A percentile compares a stretch with the other conserved stretches of the same genome.
Evolutionary conservation across 345 rosid species (phyloP).

Genomic region (Balakata baccata): DNA sequence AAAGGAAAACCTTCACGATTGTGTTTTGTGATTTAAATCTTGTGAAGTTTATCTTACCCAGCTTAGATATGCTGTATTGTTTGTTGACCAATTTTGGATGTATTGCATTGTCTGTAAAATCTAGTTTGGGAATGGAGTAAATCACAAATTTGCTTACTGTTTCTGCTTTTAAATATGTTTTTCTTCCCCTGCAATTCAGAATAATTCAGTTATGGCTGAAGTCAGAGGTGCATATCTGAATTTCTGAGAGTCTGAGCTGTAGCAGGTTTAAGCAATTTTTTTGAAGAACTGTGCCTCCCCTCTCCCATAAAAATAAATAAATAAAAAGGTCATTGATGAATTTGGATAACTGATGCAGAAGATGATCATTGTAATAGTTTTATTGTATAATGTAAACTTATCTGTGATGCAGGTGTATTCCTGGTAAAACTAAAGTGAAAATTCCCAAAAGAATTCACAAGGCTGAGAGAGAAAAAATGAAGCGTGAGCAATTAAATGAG

Average conservation of each 20-base stretch:
- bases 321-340: background rate
- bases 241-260: background rate
- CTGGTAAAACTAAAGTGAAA: slow-evolving; percentile 47
- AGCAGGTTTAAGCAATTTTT: background rate
- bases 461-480: slow-evolving; percentile 86
- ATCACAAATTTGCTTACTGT: background rate
- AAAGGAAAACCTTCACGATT: background rate
- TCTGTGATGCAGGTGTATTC: slow-evolving; percentile 39
- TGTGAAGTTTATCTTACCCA: background rate
- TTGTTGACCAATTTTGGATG: background rate
- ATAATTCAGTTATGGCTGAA: background rate
- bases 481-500: slow-evolving; percentile 92
- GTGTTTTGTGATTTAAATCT: background rate
- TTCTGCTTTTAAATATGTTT: background rate
- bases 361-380: background rate
- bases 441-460: slow-evolving; percentile 78
- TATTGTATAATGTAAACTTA: background rate
- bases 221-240: background rate
- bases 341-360: background rate
- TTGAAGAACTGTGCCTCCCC: background rate
- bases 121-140: background rate
- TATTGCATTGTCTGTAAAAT: slow-evolving; percentile 10
- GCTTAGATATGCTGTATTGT: background rate
- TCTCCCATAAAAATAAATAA: background rate
- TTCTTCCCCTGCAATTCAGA: background rate